phyloP scores from a whole-genome alignment of 805 yeast genomes.

The Metschnikowia cubensis region DNA sequence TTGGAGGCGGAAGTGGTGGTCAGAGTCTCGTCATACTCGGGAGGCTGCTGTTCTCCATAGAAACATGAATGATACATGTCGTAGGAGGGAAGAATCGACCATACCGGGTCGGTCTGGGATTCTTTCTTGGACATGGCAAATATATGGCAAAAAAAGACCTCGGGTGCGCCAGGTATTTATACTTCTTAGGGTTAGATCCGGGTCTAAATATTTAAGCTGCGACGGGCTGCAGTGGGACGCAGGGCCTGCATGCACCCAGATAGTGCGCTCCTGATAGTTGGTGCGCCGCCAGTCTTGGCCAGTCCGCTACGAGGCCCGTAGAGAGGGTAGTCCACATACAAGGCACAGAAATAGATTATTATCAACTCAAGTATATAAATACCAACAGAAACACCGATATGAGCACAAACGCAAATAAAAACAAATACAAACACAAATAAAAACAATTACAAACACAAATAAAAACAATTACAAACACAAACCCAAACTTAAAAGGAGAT shows the following conservation, averaged over 20 bases:
- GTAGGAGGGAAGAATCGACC: conserved; percentile 40
- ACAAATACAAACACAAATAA: too few species aligned
- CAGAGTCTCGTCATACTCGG: conserved; percentile 15
- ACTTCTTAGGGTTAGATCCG: not conserved
- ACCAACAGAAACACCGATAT: too few species aligned
- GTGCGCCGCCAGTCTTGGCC: not conserved
- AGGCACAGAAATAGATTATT: too few species aligned
- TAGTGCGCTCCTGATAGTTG: not conserved
- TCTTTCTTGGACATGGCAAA: not conserved
- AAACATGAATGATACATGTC: conserved; percentile 27
- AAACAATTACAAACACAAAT: too few species aligned
- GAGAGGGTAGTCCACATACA: too few species aligned
- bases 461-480: too few species aligned
- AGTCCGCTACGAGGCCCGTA: not conserved
- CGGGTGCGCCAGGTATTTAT: not conserved
- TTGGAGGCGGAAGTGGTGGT: conserved; percentile 4
- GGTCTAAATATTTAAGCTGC: not conserved
- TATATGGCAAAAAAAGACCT: not conserved
- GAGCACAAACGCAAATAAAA: too few species aligned
- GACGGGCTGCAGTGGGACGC: not conserved
- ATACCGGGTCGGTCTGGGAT: conserved; percentile 25
- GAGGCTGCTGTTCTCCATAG: conserved; percentile 13
- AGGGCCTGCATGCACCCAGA: not conserved
- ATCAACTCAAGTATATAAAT: too few species aligned
- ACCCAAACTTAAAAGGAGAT: too few species aligned